These are phyloP conservation scores for Closterium sp. DNA, from an alignment of 139 green algal genomes.

Conservation along the genomic window DNA sequence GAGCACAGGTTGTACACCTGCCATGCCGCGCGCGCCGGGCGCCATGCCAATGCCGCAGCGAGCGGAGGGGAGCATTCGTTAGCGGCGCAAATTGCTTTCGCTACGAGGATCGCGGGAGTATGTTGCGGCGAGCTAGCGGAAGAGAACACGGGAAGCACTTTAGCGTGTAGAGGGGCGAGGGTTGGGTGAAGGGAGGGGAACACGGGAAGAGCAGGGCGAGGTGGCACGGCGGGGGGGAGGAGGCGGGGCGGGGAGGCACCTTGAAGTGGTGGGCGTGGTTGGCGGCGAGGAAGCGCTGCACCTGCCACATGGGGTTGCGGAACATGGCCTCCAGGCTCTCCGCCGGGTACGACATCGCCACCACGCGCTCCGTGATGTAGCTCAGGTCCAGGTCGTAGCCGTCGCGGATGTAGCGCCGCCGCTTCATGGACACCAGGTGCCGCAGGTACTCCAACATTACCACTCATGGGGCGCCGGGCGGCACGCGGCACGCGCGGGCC, in stretches of 20 bases:
- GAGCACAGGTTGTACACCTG: slow-evolving; percentile 54
- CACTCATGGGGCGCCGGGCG: not conserved
- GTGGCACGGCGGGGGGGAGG: not conserved
- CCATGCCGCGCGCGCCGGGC: not conserved
- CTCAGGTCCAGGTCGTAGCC: slow-evolving; percentile 48
- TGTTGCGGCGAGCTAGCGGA: not conserved
- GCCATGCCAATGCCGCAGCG: not conserved
- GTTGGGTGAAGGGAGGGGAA: not conserved
- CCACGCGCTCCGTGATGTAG: slow-evolving; percentile 52
- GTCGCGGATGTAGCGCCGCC: slow-evolving; percentile 42
- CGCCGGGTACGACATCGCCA: slow-evolving; percentile 51
- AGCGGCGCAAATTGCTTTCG: not conserved
- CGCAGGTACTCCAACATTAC: slow-evolving; percentile 26
- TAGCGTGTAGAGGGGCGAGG: not conserved
- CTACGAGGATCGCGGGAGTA: not conserved
- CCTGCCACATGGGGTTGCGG: slow-evolving; percentile 51
- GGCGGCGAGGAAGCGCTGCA: slow-evolving; percentile 42
- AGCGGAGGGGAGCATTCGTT: not conserved
- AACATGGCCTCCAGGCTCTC: slow-evolving; percentile 43
- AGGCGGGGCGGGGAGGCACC: not conserved
- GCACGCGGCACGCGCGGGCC: not conserved
- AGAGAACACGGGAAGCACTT: not conserved
- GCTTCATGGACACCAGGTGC: slow-evolving; percentile 40
- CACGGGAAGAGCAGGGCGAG: not conserved
- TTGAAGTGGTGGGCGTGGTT: slow-evolving; percentile 34